These are phyloP conservation scores for Thelephora aurantiotincta DNA, from an alignment of 768 basidiomycete genomes.

Conservation along the genomic window DNA sequence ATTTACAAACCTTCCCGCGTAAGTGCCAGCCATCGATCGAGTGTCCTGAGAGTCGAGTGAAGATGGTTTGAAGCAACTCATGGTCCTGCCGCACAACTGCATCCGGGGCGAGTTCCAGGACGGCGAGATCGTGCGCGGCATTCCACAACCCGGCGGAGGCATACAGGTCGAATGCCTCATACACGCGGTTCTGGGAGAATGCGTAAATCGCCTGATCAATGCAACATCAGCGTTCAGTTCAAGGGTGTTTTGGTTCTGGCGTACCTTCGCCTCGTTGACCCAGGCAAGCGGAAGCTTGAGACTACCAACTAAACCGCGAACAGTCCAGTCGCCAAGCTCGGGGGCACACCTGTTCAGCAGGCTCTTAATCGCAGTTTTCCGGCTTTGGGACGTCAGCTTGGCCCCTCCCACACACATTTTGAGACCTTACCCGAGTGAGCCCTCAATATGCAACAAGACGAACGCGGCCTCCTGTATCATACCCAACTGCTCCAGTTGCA, in stretches of 20 bases:
- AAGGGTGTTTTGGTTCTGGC: constrained; percentile 5
- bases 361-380: constrained; percentile 72
- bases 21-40: constrained; percentile 66
- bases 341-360: constrained; percentile 58
- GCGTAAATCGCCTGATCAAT: constrained; percentile 47
- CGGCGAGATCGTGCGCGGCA: constrained; percentile 72
- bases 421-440: constrained; percentile 51
- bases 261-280: constrained; percentile 84
- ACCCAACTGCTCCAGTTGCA: constrained; percentile 70
- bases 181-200: constrained; percentile 44
- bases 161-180: constrained; percentile 65
- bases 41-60: constrained; percentile 45
- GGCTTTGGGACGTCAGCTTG: constrained; percentile 26
- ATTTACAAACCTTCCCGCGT: constrained; percentile 56
- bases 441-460: constrained; percentile 80
- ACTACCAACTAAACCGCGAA: constrained; percentile 55
- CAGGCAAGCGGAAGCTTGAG: constrained; percentile 73
- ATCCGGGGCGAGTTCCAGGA: constrained; percentile 79
- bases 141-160: constrained; percentile 55
- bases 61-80: constrained; percentile 52
- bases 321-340: constrained; percentile 59
- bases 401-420: not conserved
- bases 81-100: constrained; percentile 49
- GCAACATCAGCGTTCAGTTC: not conserved
- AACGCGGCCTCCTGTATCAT: constrained; percentile 81